Base-by-base conservation (phyloP, 139 green algal species). In the Chlorella sp. region DNA sequence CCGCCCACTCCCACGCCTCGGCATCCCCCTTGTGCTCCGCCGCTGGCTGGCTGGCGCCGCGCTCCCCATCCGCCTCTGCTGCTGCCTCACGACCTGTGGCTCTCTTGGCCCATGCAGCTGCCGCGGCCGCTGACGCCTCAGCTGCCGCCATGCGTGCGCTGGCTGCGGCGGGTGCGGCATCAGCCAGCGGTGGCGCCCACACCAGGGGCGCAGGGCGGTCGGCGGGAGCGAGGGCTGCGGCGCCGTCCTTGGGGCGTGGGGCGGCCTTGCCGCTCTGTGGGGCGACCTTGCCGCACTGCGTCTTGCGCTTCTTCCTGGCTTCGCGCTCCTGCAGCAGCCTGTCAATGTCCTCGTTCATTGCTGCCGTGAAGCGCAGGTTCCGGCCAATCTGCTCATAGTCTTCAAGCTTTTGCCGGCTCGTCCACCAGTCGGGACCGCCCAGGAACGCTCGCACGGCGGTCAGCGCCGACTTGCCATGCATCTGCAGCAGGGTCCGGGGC, bases 1-100 rank as follows among this genome's bases (percentile, higher is more conserved):
- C 60, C 24, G 60, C 60, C 26, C 26, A 68, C 67, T 73, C 67
- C 67, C 67, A 73, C 43, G 67, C 67, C 34, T 46, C 67, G 13
- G 67, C 67, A 73, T 46, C 34, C 67, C 67, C 60, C 19, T 32
- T 73, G 14, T 14, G 6, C 24, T 73, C n/a, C 67, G 3, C 67
- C 34, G 67, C 67, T 73, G 67, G 67, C 67, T 73, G 67, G 2
- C 67, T 73, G 67, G 20, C 34, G 24, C 17, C 20, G 34, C 34
- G 14, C 34, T 46, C 67, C 17, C 3, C 67, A 46, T 17, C 34
- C 26, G n/a, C 67, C 67, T 73, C 67, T 46, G 67, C 67, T 73
- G 67, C 67, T 34, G 67, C 67, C 34, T 73, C 67, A 43, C n/a
- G 67, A 46, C n/a, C 67, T n/a, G 67, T n/a, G n/a, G 67, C 67